Evolutionary conservation across 129 eudicot species (phyloP).

Genomic region (Kitagawia praeruptora): DNA sequence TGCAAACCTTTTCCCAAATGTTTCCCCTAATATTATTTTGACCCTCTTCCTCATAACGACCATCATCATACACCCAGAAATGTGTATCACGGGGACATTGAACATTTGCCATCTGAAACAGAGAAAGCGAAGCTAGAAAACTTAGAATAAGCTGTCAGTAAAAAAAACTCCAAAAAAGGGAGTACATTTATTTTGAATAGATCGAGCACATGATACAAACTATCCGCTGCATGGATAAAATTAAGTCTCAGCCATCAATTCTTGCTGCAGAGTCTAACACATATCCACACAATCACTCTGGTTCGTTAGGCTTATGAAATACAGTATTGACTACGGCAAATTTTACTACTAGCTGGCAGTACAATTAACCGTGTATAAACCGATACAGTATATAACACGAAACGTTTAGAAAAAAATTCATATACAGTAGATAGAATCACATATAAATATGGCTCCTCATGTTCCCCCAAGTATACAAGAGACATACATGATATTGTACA

Average conservation of each 20-base stretch:
- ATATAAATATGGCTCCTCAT: background rate
- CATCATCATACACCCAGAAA: slow-evolving; percentile 99
- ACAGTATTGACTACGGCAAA: background rate
- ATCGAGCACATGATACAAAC: background rate
- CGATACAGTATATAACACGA: background rate
- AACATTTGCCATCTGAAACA: slow-evolving; percentile 75
- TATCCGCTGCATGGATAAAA: background rate
- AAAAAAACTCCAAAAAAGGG: background rate
- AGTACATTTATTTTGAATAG: background rate
- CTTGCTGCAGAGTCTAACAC: background rate
- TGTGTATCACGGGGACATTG: slow-evolving; percentile 99
- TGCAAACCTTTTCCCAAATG: slow-evolving; percentile 92
- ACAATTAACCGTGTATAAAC: background rate
- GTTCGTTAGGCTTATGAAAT: background rate
- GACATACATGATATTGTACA: background rate
- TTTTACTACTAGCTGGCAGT: background rate
- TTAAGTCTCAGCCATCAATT: background rate
- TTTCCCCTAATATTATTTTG: slow-evolving; percentile 95
- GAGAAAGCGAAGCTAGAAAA: background rate
- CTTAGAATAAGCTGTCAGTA: background rate
- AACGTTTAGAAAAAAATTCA: background rate
- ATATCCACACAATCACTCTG: too few relatives aligned
- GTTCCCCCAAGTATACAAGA: background rate
- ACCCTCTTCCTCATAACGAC: slow-evolving; percentile 99
- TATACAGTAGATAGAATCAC: background rate